phyloP scores from a whole-genome alignment of 1,284 basidiomycete genomes.

The Trichosporon sp. region DNA sequence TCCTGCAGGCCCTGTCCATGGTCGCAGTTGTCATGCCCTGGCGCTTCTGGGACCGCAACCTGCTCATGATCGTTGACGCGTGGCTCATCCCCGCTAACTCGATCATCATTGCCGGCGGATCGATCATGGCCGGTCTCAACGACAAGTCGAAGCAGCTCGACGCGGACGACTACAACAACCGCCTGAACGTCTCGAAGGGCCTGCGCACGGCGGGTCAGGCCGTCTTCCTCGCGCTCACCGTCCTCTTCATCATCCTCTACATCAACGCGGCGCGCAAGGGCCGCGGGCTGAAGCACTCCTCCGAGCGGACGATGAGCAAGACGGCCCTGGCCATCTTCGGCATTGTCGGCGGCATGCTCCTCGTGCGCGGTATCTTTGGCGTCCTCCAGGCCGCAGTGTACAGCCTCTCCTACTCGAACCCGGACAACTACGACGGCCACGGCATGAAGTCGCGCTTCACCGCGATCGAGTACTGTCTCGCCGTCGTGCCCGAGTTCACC shows the following conservation, averaged over 20 bases:
- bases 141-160: conserved; percentile 5
- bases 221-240: conserved; percentile 41
- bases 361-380: conserved; percentile 40
- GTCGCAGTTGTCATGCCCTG: conserved; percentile 27
- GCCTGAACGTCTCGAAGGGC: conserved; percentile 23
- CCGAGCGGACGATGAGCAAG: not conserved
- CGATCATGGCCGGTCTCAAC: conserved; percentile 26
- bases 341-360: conserved; percentile 33
- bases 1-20: conserved; percentile 4
- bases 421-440: conserved; percentile 29
- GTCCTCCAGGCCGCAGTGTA: conserved; percentile 35
- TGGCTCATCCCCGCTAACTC: conserved; percentile 36
- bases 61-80: conserved; percentile 29
- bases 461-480: conserved; percentile 30
- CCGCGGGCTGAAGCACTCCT: not conserved
- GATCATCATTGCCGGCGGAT: conserved; percentile 45
- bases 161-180: not conserved
- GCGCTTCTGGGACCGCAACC: conserved; percentile 24
- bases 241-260: conserved; percentile 33
- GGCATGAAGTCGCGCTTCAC: conserved; percentile 30
- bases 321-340: conserved; percentile 26
- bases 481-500: conserved; percentile 31
- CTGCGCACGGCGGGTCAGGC: conserved; percentile 40
- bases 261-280: conserved; percentile 20
- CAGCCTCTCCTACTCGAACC: conserved; percentile 31